Conservation (phyloP, 768 basidiomycete genomes). For the Agaricus sinodeliciosus region DNA sequence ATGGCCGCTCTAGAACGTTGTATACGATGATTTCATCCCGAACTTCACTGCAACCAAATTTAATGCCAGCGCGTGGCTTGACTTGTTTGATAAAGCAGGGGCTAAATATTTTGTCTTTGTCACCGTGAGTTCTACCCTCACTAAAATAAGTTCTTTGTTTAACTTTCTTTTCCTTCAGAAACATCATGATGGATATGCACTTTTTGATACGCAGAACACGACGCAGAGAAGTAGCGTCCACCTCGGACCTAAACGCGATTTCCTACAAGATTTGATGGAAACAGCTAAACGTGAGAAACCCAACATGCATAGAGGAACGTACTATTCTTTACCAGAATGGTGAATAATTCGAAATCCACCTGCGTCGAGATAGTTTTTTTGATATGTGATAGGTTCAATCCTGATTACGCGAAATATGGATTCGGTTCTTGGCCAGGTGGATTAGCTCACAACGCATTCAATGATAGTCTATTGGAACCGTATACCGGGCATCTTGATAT, state of each 20-base stretch:
- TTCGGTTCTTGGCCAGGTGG: slow-evolving; percentile 47
- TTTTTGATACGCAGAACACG: slow-evolving; percentile 51
- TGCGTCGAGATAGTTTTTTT: neutral
- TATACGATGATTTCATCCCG: slow-evolving; percentile 55
- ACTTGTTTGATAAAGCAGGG: slow-evolving; percentile 47
- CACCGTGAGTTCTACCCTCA: slow-evolving; percentile 25
- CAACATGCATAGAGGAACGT: slow-evolving; percentile 47
- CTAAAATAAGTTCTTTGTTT: neutral
- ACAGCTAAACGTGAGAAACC: slow-evolving; percentile 45
- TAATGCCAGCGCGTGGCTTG: slow-evolving; percentile 48
- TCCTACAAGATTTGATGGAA: slow-evolving; percentile 42
- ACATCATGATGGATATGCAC: slow-evolving; percentile 55
- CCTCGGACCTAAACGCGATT: slow-evolving; percentile 45
- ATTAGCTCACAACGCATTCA: slow-evolving; percentile 45
- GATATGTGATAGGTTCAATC: slow-evolving; percentile 38
- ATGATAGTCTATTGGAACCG: slow-evolving; percentile 39
- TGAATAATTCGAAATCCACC: slow-evolving; percentile 12
- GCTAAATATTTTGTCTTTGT: slow-evolving; percentile 59
- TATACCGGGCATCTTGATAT: slow-evolving; percentile 48
- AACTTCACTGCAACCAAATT: slow-evolving; percentile 47
- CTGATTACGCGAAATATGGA: slow-evolving; percentile 45
- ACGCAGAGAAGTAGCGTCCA: slow-evolving; percentile 42
- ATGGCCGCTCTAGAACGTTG: slow-evolving; percentile 26
- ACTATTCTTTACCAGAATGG: slow-evolving; percentile 55
- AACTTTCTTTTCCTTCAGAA: slow-evolving; percentile 25